Percentiles rank a stretch among this genome's conserved stretches.
Evolutionary conservation across 768 basidiomycete genomes (phyloP).

Genomic region (Porphyrellus cyaneotinctus): DNA sequence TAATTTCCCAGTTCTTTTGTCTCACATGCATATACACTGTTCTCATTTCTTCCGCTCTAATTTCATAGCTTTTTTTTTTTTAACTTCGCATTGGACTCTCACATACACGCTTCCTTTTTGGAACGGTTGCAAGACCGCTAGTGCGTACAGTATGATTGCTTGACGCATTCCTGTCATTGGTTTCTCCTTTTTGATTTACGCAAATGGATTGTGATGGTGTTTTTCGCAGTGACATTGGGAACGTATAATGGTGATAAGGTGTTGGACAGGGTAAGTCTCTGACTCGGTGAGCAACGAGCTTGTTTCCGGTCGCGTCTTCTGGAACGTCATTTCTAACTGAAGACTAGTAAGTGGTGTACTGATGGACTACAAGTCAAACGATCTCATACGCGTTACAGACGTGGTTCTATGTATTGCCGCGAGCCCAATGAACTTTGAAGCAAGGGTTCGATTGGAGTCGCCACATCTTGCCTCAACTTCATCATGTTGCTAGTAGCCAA

Average conservation of each 20-base stretch:
- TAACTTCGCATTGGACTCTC: conserved; percentile 19
- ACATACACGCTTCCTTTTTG: conserved; percentile 3
- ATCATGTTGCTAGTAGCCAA: too few species aligned
- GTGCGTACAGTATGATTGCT: conserved; percentile 21
- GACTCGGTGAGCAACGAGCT: too few species aligned
- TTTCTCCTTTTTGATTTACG: conserved; percentile 11
- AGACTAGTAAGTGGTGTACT: too few species aligned
- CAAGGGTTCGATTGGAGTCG: too few species aligned
- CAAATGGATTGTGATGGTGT: conserved; percentile 12
- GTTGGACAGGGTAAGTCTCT: neutral
- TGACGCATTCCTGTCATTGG: conserved; percentile 19
- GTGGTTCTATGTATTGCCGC: too few species aligned
- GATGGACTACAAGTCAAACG: too few species aligned
- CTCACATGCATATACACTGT: conserved; percentile 3
- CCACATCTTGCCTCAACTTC: too few species aligned
- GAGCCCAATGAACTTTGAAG: too few species aligned
- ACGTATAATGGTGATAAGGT: neutral
- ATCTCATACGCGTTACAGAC: too few species aligned
- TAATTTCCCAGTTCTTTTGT: neutral
- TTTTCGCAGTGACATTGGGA: neutral
- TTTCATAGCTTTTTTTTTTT: neutral
- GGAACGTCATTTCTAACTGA: too few species aligned
- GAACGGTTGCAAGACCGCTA: conserved; percentile 21
- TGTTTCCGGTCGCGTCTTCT: too few species aligned
- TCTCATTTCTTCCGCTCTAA: neutral